Percentiles rank a stretch among this genome's conserved stretches.
phyloP scores from a whole-genome alignment of 495 filamentous ascomycete genomes.

The Annulohypoxylon nitens region DNA sequence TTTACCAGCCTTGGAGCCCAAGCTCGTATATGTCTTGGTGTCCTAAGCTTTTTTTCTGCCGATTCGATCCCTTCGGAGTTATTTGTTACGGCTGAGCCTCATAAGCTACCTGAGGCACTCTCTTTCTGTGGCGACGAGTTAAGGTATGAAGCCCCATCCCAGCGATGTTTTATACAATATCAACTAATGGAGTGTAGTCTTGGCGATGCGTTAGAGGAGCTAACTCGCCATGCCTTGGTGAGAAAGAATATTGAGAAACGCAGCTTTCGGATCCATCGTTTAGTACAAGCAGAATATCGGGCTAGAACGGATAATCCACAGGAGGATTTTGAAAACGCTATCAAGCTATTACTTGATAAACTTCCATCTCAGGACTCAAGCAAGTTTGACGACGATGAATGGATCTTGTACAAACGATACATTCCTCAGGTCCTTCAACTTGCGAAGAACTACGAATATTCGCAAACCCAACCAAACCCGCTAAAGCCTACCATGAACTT shows the following conservation, averaged over 20 bases:
- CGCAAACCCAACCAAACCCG: constrained; percentile 19
- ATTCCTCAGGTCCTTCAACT: constrained; percentile 29
- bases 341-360: constrained; percentile 14
- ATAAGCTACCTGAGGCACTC: not conserved
- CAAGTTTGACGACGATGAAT: constrained; percentile 27
- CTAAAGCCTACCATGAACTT: constrained; percentile 24
- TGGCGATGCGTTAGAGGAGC: constrained; percentile 30
- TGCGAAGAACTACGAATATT: constrained; percentile 24
- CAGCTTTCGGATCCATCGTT: constrained; percentile 35
- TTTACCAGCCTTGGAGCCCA: constrained; percentile 49
- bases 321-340: constrained; percentile 33
- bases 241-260: constrained; percentile 32
- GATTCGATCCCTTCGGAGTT: constrained; percentile 52
- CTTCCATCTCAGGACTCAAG: constrained; percentile 19
- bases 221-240: constrained; percentile 39
- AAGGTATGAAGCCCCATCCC: constrained; percentile 1
- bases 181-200: constrained; percentile 13
- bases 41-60: constrained; percentile 54
- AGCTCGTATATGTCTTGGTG: constrained; percentile 46
- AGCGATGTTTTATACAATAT: not conserved
- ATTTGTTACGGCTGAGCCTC: constrained; percentile 18
- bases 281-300: constrained; percentile 48
- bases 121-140: constrained; percentile 12
- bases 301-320: constrained; percentile 42
- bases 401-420: constrained; percentile 28